phyloP scores from a whole-genome alignment of 2,329 filamentous ascomycete genomes.

The Fusarium sp. region DNA sequence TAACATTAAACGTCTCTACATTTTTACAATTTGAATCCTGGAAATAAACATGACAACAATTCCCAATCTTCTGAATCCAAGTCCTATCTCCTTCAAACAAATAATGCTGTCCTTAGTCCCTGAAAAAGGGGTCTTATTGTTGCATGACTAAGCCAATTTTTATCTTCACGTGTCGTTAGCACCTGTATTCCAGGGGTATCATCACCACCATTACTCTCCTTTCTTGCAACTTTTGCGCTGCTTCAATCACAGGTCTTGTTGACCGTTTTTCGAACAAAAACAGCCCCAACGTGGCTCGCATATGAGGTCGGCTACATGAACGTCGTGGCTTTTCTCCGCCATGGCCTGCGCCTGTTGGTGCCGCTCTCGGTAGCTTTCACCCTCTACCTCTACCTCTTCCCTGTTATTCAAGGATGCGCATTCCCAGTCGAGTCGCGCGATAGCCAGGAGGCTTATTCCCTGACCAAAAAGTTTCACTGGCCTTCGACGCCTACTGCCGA shows the following conservation, averaged over 20 bases:
- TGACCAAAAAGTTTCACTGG: slow-evolving; percentile 58
- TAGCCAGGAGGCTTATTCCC: slow-evolving; percentile 51
- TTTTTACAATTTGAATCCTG: no score
- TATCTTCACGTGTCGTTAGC: slow-evolving; percentile 35
- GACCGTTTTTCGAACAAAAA: slow-evolving; percentile 4
- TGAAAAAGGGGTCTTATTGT: slow-evolving; percentile 24
- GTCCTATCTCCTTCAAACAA: neutral
- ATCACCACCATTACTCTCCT: slow-evolving; percentile 22
- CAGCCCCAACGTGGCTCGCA: slow-evolving; percentile 41
- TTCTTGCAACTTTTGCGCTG: slow-evolving; percentile 28
- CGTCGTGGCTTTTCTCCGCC: slow-evolving; percentile 65
- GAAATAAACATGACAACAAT: neutral
- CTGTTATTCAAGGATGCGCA: slow-evolving; percentile 80
- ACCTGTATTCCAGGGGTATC: slow-evolving; percentile 15
- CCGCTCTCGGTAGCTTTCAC: slow-evolving; percentile 78
- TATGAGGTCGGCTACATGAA: slow-evolving; percentile 63
- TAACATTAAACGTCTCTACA: neutral
- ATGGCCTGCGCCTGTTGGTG: slow-evolving; percentile 64
- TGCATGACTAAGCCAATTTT: slow-evolving; percentile 39
- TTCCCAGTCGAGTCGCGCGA: slow-evolving; percentile 72
- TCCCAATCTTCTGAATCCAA: neutral
- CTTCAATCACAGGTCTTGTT: slow-evolving; percentile 22
- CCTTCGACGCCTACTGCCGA: slow-evolving; percentile 47
- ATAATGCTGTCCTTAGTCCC: neutral
- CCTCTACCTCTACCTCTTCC: slow-evolving; percentile 88